Evolutionary conservation across 2,329 filamentous ascomycete genomes (phyloP).

Genomic region (Diplocarpon mali): DNA sequence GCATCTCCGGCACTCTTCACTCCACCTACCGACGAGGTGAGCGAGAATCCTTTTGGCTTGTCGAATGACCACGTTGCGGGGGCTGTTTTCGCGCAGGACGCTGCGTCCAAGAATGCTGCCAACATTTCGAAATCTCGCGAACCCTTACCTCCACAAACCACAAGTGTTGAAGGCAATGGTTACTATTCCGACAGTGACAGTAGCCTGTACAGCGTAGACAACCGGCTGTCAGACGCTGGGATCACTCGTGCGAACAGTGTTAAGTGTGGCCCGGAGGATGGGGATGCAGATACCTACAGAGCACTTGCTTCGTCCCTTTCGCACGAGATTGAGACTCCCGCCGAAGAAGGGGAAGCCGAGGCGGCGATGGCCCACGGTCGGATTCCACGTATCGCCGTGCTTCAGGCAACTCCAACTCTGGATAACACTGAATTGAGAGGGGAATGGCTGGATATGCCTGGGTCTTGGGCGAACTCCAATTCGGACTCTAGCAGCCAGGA

Average conservation of each 20-base stretch:
- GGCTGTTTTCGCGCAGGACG: slow-evolving; percentile 42
- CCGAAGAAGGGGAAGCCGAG: slow-evolving; percentile 2
- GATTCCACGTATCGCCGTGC: slow-evolving; percentile 35
- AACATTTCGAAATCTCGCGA: slow-evolving; percentile 49
- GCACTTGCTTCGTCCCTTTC: slow-evolving; percentile 8
- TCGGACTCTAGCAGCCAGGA: slow-evolving; percentile 15
- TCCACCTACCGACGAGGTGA: slow-evolving; percentile 13
- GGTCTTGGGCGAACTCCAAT: slow-evolving; percentile 47
- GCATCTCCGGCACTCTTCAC: slow-evolving; percentile 22
- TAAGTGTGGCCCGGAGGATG: slow-evolving; percentile 13
- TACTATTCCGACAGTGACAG: slow-evolving; percentile 49
- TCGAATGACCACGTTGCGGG: slow-evolving; percentile 52
- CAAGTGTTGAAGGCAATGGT: slow-evolving; percentile 54
- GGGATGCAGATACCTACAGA: slow-evolving; percentile 9
- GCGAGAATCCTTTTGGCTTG: slow-evolving; percentile 24
- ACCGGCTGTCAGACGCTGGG: slow-evolving; percentile 16
- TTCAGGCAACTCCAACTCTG: slow-evolving; percentile 35
- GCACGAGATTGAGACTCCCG: slow-evolving; percentile 1
- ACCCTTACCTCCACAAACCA: slow-evolving; percentile 60
- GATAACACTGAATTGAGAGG: slow-evolving; percentile 27
- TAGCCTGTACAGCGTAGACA: slow-evolving; percentile 32
- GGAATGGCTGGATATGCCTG: slow-evolving; percentile 35
- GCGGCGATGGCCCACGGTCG: slow-evolving; percentile 6
- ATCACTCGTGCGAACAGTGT: slow-evolving; percentile 11
- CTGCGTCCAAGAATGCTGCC: slow-evolving; percentile 39